These are phyloP conservation scores for Epichloe gansuensis DNA, from an alignment of 2,329 filamentous ascomycete species.

Conservation along the genomic window DNA sequence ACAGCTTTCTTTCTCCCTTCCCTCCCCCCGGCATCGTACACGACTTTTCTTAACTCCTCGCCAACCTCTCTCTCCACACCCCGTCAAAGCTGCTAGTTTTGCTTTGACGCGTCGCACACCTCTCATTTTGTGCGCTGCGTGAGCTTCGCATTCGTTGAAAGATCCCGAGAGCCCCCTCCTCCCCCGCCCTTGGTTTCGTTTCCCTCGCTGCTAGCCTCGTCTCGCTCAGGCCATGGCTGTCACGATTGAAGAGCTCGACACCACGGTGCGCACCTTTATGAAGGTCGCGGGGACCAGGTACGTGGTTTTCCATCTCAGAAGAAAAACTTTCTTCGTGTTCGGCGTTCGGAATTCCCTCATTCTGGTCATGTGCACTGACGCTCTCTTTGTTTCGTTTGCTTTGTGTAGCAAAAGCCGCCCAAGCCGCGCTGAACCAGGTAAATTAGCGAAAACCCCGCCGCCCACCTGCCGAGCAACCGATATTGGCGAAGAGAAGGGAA, in stretches of 20 bases:
- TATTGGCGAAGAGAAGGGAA: background rate
- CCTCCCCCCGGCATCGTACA: slow-evolving; percentile 5
- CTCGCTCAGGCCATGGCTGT: slow-evolving; percentile 43
- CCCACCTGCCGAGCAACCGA: background rate
- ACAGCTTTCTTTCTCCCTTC: slow-evolving; percentile 6
- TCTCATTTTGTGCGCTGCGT: slow-evolving; percentile 14
- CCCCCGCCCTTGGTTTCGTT: slow-evolving; percentile 17
- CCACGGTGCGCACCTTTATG: slow-evolving; percentile 90
- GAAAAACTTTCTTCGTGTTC: background rate
- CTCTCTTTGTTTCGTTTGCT: slow-evolving; percentile 18
- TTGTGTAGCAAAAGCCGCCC: slow-evolving; percentile 78
- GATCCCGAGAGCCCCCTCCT: slow-evolving; percentile 10
- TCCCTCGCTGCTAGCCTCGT: slow-evolving; percentile 17
- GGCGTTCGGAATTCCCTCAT: background rate
- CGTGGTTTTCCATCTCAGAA: slow-evolving; percentile 20
- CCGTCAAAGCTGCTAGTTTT: slow-evolving; percentile 1
- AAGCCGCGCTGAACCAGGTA: slow-evolving; percentile 87
- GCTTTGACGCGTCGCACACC: slow-evolving; percentile 13
- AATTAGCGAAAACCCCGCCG: slow-evolving; percentile 5
- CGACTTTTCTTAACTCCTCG: background rate
- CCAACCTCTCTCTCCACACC: background rate
- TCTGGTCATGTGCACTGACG: slow-evolving; percentile 21
- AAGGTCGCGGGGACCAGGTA: slow-evolving; percentile 89
- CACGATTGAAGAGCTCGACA: slow-evolving; percentile 89
- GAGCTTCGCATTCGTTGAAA: slow-evolving; percentile 10